Conservation (phyloP, 768 basidiomycete species). For the Boletus rubropictus region DNA sequence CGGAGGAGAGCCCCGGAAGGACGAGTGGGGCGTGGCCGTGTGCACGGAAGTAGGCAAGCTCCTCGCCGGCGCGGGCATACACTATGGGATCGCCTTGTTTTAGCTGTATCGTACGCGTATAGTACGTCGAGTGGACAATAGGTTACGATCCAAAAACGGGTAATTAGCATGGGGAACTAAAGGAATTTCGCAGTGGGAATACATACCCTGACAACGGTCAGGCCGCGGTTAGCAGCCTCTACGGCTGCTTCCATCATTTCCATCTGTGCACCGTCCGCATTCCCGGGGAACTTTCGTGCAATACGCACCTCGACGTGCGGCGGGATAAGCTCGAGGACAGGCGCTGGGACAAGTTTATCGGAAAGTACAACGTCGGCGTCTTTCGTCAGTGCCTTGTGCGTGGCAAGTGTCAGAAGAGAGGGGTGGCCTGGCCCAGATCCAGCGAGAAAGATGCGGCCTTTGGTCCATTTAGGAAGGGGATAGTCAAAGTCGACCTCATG, state of each 20-base stretch:
- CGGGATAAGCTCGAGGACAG: slow-evolving; percentile 83
- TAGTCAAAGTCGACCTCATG: slow-evolving; percentile 21
- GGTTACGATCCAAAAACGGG: neutral
- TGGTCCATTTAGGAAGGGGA: slow-evolving; percentile 13
- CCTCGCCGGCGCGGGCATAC: slow-evolving; percentile 92
- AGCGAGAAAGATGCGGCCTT: slow-evolving; percentile 80
- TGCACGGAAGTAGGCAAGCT: slow-evolving; percentile 85
- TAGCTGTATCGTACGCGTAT: slow-evolving; percentile 42
- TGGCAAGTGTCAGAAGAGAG: slow-evolving; percentile 82
- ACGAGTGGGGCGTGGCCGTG: slow-evolving; percentile 80
- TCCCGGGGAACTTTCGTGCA: slow-evolving; percentile 96
- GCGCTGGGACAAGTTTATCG: slow-evolving; percentile 92
- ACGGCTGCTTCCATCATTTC: slow-evolving; percentile 94
- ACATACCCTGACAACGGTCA: slow-evolving; percentile 82
- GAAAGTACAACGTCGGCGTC: slow-evolving; percentile 85
- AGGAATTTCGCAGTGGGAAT: neutral
- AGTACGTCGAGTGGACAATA: neutral
- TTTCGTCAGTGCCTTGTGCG: slow-evolving; percentile 71
- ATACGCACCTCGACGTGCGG: slow-evolving; percentile 68
- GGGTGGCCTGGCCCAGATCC: slow-evolving; percentile 97
- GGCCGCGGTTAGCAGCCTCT: slow-evolving; percentile 70
- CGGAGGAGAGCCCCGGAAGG: slow-evolving; percentile 86
- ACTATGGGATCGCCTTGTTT: slow-evolving; percentile 98
- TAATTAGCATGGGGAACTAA: neutral
- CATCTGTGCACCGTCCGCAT: slow-evolving; percentile 88